phyloP scores from a whole-genome alignment of 2,329 filamentous ascomycete genomes.

The Fusarium sulawesiense region DNA sequence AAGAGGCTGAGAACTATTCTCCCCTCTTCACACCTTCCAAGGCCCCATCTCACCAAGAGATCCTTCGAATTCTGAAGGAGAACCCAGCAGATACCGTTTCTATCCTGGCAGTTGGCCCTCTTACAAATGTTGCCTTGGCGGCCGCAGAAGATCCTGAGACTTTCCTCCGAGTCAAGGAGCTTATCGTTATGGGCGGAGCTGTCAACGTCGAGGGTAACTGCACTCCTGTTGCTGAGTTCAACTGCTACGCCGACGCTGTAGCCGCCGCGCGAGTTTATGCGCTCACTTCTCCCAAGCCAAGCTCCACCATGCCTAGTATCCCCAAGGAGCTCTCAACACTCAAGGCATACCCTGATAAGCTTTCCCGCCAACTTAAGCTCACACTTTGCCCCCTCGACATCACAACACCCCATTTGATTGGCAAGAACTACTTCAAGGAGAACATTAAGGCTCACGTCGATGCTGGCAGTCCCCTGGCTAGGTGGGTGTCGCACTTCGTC shows the following conservation, averaged over 20 bases:
- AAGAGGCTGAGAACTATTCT: conserved; percentile 60
- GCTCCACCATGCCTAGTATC: conserved; percentile 82
- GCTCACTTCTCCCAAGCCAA: conserved; percentile 77
- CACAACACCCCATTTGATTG: conserved; percentile 76
- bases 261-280: conserved; percentile 82
- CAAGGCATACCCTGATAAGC: conserved; percentile 70
- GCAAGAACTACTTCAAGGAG: conserved; percentile 67
- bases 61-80: conserved; percentile 84
- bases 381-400: conserved; percentile 82
- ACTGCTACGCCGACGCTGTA: conserved; percentile 88
- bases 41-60: conserved; percentile 81
- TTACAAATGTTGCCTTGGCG: conserved; percentile 93
- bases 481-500: conserved; percentile 80
- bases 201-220: conserved; percentile 85
- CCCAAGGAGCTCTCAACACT: conserved; percentile 63
- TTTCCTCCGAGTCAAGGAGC: conserved; percentile 88
- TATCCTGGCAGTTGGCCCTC: conserved; percentile 88
- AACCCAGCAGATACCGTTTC: conserved; percentile 86
- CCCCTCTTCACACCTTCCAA: conserved; percentile 81
- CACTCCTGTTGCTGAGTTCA: conserved; percentile 91
- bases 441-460: conserved; percentile 66
- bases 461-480: conserved; percentile 76
- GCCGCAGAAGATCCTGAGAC: conserved; percentile 89
- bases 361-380: conserved; percentile 73
- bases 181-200: conserved; percentile 95